phyloP scores from a whole-genome alignment of 2,329 filamentous ascomycete species.

The Bipolaris victoriae region DNA sequence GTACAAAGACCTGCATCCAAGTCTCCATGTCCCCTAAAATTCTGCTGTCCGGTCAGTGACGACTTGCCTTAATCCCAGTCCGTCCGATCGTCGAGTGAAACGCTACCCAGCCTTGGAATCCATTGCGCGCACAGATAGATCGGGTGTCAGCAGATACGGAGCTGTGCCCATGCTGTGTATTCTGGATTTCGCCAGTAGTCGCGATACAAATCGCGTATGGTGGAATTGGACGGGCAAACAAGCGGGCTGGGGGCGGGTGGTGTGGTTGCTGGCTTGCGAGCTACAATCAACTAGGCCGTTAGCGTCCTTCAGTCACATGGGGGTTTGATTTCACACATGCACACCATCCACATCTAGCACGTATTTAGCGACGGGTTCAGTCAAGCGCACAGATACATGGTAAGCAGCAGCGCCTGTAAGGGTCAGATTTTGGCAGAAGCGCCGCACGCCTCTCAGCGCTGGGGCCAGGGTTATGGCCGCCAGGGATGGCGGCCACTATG shows the following conservation, averaged over 20 bases:
- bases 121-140: neutral
- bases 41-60: neutral
- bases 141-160: conserved; percentile 3
- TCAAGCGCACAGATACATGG: conserved; percentile 8
- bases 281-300: conserved; percentile 11
- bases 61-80: neutral
- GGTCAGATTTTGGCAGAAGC: conserved; percentile 10
- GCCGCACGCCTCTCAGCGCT: conserved; percentile 19
- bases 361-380: conserved; percentile 10
- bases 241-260: conserved; percentile 9
- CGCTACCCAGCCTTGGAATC: neutral
- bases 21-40: neutral
- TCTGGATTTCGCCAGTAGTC: conserved; percentile 1
- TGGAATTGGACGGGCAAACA: conserved; percentile 6
- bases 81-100: neutral
- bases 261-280: conserved; percentile 9
- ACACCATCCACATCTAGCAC: conserved; percentile 4
- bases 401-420: conserved; percentile 8
- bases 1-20: neutral
- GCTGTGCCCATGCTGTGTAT: neutral
- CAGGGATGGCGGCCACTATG: conserved; percentile 15
- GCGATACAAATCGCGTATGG: conserved; percentile 8
- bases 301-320: conserved; percentile 13
- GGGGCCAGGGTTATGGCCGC: conserved; percentile 28
- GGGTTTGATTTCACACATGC: conserved; percentile 7